A percentile compares a stretch with the other conserved stretches of the same genome.
phyloP scores from a whole-genome alignment of 2,329 filamentous ascomycete genomes.

The Aspergillus neoniger region DNA sequence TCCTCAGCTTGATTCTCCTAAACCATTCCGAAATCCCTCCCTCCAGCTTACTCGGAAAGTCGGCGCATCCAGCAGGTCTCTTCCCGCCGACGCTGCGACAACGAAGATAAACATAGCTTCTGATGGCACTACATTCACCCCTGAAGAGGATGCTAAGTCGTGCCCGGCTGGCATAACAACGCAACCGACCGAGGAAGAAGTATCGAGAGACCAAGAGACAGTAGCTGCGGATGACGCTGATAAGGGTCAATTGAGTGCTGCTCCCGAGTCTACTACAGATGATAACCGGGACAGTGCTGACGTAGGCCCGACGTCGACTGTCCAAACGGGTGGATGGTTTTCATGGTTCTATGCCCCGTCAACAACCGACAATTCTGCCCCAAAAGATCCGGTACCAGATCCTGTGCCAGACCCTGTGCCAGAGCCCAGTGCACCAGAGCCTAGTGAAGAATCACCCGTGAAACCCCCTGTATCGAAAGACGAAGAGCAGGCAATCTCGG shows the following conservation, averaged over 20 bases:
- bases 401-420: too few species aligned
- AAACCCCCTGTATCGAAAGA: conserved; percentile 18
- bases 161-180: conserved; percentile 16
- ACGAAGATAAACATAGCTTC: conserved; percentile 50
- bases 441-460: conserved; percentile 13
- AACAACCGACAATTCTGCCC: conserved; percentile 13
- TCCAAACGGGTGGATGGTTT: conserved; percentile 37
- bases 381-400: conserved; percentile 14
- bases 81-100: conserved; percentile 48
- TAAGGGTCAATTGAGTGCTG: conserved; percentile 21
- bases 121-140: conserved; percentile 38
- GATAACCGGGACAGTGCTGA: conserved; percentile 11
- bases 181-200: conserved; percentile 23
- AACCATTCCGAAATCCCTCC: conserved; percentile 36
- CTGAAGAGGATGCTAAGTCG: conserved; percentile 25
- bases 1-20: conserved; percentile 28
- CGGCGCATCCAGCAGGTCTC: conserved; percentile 45
- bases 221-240: conserved; percentile 20
- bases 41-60: conserved; percentile 47
- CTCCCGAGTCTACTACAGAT: conserved; percentile 17
- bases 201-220: conserved; percentile 14
- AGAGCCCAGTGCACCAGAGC: conserved; percentile 1
- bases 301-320: conserved; percentile 15
- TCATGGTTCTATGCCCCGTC: conserved; percentile 40
- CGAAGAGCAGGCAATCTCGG: conserved; percentile 10